Base-by-base conservation (phyloP, 495 filamentous ascomycete genomes). In the Cercophora sp. region DNA sequence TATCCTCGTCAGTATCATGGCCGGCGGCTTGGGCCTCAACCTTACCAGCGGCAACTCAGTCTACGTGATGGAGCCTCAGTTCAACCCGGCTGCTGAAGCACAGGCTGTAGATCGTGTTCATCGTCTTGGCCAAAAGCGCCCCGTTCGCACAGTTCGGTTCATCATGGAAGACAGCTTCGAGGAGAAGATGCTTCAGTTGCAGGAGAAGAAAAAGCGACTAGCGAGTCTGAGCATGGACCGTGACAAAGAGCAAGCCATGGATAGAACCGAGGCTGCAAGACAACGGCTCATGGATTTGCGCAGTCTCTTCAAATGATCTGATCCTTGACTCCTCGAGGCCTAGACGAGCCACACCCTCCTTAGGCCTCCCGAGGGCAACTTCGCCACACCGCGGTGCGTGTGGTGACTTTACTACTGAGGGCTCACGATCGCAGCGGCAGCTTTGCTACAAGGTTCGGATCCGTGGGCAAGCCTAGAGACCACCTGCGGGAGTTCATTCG, bases 1-100 rank as follows among this genome's bases (percentile, higher is more conserved):
- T 48, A 87, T 98, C 39, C 78, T 98, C 9, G 86, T 95, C 43
- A 96, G 91, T 24, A 91, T 97, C 68, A 88, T 81, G 55, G 93
- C 93, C 1, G 93, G 92, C 50, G 93, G 93, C 26, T 78, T 96
- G 16, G 93, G 92, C 27, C 81, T 98, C 26, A 98, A 98, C 61
- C 76, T 98, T 19, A 96, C 90, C 0, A 73, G 85, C 2, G 93
- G 84, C 19, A 91, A 83, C 62, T 84, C 82, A 31, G 93, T 92
- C 10, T 98, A 90, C 60, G 85, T 97, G 39, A 96, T 98, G 93
- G 93, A 98, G 68, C 93, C 93, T 2, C 90, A 96, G 58, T 98
- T 89, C 66, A 98, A 98, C 65, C 93, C 93, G 1, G 91, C 90
- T 4, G 88, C 90, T 0, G 91, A 97, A 57, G 89, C 90, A 4